A percentile compares a stretch with the other conserved stretches of the same genome.
phyloP scores from a whole-genome alignment of 2,329 filamentous ascomycete species.

The Clonostachys sp. region DNA sequence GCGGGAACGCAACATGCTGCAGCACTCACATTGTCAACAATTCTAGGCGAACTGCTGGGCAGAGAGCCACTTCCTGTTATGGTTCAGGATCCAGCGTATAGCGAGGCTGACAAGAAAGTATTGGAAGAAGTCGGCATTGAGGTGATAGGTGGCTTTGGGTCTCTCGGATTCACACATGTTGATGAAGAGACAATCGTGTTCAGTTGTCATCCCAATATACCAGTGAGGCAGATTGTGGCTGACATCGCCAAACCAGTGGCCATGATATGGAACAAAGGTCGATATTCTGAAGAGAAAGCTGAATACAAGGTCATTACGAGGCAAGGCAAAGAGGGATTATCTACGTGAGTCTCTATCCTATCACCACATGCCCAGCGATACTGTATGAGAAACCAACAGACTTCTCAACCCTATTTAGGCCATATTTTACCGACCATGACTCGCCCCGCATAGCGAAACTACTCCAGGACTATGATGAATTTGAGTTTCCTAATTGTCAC shows the following conservation, averaged over 20 bases:
- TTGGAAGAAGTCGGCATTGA: constrained; percentile 2
- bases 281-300: no score
- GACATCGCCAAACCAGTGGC: constrained; percentile 9
- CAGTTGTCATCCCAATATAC: constrained; percentile 2
- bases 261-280: constrained; percentile 6
- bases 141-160: constrained; percentile 4
- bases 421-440: no score
- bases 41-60: background rate
- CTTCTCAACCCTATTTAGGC: no score
- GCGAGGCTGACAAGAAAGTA: background rate
- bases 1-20: background rate
- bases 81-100: background rate
- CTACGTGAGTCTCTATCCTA: no score
- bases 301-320: no score
- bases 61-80: background rate
- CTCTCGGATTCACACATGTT: constrained; percentile 6
- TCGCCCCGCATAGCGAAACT: no score
- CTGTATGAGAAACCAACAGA: no score
- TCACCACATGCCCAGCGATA: no score
- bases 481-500: no score
- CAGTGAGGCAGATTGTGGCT: constrained; percentile 11
- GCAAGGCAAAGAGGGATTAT: no score
- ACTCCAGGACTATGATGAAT: no score
- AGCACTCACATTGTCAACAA: background rate
- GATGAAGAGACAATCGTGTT: constrained; percentile 9